These are phyloP conservation scores for Candida neerlandica DNA, from an alignment of 1,139 yeast genomes.

Conservation along the genomic window DNA sequence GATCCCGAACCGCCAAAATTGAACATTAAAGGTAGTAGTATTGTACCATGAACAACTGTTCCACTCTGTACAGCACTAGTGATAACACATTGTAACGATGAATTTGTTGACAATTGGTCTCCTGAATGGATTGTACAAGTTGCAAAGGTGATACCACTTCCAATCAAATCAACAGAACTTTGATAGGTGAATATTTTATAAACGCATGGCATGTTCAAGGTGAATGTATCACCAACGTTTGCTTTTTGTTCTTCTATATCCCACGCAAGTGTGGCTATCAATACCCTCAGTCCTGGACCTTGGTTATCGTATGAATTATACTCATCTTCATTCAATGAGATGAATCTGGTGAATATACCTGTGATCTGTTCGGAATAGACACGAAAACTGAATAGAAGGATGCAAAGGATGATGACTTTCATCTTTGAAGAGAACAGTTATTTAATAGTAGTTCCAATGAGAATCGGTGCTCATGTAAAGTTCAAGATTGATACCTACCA, in stretches of 20 bases:
- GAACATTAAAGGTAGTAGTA: slow-evolving; percentile 26
- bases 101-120: slow-evolving; percentile 21
- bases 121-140: slow-evolving; percentile 26
- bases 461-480: too few species aligned
- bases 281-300: slow-evolving; percentile 18
- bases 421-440: background rate
- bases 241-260: slow-evolving; percentile 19
- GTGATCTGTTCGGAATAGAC: background rate
- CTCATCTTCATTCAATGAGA: slow-evolving; percentile 4
- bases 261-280: slow-evolving; percentile 29
- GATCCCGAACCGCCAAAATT: slow-evolving; percentile 24
- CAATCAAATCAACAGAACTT: slow-evolving; percentile 18
- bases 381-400: background rate
- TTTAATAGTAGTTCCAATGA: too few species aligned
- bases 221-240: slow-evolving; percentile 31
- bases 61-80: slow-evolving; percentile 12
- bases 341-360: slow-evolving; percentile 10
- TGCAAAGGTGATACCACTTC: slow-evolving; percentile 22
- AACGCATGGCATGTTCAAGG: slow-evolving; percentile 29
- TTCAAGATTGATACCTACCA: too few species aligned
- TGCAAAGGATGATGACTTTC: background rate
- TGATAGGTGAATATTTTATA: slow-evolving; percentile 24
- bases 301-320: slow-evolving; percentile 3
- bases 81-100: slow-evolving; percentile 27
- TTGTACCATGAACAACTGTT: slow-evolving; percentile 19